Evolutionary conservation across 2,329 filamentous ascomycete species (phyloP).

Genomic region (Teratosphaeria destructans): DNA sequence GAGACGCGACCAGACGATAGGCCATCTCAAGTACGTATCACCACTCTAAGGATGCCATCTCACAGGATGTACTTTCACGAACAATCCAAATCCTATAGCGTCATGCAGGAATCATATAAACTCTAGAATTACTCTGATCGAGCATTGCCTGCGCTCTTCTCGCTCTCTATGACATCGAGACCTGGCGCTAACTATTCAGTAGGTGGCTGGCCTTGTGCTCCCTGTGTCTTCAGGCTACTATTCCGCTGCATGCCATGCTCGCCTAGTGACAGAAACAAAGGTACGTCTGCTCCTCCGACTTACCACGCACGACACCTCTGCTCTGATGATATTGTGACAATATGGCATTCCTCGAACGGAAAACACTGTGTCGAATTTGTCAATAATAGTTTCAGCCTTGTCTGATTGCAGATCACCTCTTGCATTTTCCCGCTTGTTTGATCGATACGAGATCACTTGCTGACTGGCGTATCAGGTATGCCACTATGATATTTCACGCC

Average conservation of each 20-base stretch:
- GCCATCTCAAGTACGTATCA: not conserved
- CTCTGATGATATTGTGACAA: conserved; percentile 53
- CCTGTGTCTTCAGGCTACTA: not conserved
- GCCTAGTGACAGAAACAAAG: conserved; percentile 3
- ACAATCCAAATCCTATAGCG: conserved; percentile 51
- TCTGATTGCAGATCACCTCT: conserved; percentile 39
- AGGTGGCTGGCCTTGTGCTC: not conserved
- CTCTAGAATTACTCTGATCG: conserved; percentile 49
- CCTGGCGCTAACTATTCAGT: not conserved
- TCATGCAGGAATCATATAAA: conserved; percentile 41
- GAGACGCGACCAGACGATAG: not conserved
- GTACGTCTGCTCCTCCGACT: conserved; percentile 3
- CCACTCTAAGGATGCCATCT: not conserved
- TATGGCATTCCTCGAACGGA: conserved; percentile 59
- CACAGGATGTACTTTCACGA: conserved; percentile 24
- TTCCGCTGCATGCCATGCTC: not conserved
- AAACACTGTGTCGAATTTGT: conserved; percentile 55
- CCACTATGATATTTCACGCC: conserved; percentile 1
- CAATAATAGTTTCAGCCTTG: conserved; percentile 58
- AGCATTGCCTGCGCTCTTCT: not conserved
- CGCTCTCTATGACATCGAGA: not conserved
- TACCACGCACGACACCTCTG: conserved; percentile 12
- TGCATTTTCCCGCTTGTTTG: conserved; percentile 12
- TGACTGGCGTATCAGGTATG: conserved; percentile 12
- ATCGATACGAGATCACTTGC: conserved; percentile 17